phyloP scores from a whole-genome alignment of 2,329 filamentous ascomycete species.

The Plenodomus lindquistii region DNA sequence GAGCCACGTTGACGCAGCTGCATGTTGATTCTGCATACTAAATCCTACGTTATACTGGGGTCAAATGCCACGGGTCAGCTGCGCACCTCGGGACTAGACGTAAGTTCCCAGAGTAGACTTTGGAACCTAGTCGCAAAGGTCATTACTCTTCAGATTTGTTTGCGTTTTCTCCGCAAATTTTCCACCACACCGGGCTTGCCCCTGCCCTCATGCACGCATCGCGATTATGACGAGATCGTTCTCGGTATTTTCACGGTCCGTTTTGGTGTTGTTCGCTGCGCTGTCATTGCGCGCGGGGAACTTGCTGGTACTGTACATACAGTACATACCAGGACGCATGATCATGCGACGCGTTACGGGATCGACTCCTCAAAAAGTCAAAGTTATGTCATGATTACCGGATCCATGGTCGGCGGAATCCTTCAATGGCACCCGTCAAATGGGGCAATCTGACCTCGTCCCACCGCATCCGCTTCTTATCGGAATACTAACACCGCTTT shows the following conservation, averaged over 20 bases:
- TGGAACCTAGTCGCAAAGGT: too few species aligned
- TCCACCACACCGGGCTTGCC: not conserved
- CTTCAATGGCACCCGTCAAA: not conserved
- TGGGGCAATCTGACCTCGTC: too few species aligned
- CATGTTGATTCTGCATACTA: slow-evolving; percentile 2
- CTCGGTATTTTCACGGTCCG: not conserved
- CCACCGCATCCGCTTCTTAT: too few species aligned
- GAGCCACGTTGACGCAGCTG: slow-evolving; percentile 24
- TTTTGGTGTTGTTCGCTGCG: not conserved
- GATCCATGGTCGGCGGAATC: not conserved
- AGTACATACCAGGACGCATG: too few species aligned
- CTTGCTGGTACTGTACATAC: too few species aligned
- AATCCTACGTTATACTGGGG: not conserved
- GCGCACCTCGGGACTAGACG: too few species aligned
- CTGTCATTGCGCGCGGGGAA: not conserved
- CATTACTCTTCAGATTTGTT: not conserved
- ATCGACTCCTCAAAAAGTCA: too few species aligned
- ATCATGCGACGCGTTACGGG: too few species aligned
- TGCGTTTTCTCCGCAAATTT: not conserved
- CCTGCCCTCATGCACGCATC: too few species aligned
- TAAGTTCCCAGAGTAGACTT: too few species aligned
- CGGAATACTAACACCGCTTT: too few species aligned
- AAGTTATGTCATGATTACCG: not conserved
- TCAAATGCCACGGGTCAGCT: not conserved
- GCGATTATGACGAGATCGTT: too few species aligned